phyloP scores from a whole-genome alignment of 2,329 filamentous ascomycete species.

The Uncinocarpus reesii region DNA sequence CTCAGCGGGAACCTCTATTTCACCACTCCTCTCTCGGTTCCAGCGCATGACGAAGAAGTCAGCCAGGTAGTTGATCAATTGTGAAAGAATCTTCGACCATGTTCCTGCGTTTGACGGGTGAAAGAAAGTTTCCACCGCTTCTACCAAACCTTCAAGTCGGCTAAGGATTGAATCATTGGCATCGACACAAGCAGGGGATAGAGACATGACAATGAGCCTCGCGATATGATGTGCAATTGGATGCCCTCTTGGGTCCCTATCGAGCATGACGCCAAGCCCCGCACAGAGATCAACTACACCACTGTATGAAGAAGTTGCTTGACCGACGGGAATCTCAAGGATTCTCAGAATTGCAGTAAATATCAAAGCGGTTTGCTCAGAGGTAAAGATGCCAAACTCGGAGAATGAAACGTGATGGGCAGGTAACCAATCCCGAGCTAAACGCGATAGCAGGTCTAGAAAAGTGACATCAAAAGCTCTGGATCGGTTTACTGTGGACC shows the following conservation, averaged over 20 bases:
- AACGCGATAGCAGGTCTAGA: conserved; percentile 77
- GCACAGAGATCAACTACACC: conserved; percentile 66
- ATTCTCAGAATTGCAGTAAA: conserved; percentile 84
- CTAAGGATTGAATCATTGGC: conserved; percentile 69
- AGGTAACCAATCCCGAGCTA: conserved; percentile 72
- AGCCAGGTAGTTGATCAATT: conserved; percentile 82
- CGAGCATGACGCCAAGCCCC: conserved; percentile 74
- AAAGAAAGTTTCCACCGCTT: conserved; percentile 96
- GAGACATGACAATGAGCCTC: conserved; percentile 81
- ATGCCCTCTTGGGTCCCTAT: conserved; percentile 88
- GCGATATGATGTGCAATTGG: conserved; percentile 86
- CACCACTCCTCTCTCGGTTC: conserved; percentile 89
- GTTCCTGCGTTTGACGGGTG: conserved; percentile 89
- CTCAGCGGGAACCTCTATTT: conserved; percentile 74
- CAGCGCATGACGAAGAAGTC: conserved; percentile 96
- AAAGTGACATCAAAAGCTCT: conserved; percentile 78
- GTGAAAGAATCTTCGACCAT: conserved; percentile 83
- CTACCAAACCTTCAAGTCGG: conserved; percentile 79
- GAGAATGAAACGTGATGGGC: conserved; percentile 68
- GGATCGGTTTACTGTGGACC: conserved; percentile 85
- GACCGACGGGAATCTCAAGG: conserved; percentile 91
- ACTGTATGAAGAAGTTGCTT: conserved; percentile 87
- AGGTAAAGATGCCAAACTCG: conserved; percentile 81
- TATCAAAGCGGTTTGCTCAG: conserved; percentile 81
- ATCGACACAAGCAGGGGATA: conserved; percentile 73